Base-by-base conservation (phyloP, 257 asterid species). In the Solanum chmielewskii region DNA sequence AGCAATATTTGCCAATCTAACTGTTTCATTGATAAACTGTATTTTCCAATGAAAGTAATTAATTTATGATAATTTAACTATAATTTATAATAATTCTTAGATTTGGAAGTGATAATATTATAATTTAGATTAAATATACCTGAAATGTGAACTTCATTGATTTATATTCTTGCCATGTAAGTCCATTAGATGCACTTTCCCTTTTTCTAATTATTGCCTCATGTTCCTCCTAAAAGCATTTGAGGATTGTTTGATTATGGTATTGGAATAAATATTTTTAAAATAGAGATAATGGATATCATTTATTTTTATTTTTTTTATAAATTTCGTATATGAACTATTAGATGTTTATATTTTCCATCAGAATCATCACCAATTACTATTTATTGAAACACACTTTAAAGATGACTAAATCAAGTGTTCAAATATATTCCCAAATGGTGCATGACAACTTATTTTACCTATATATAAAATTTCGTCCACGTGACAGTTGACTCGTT, bases 141-240 rank as follows among this genome's bases (percentile, higher is more conserved):
- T 94, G 95, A 92, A 95, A 95, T 87, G 98, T 96, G 87, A 91
- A 96, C 83, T 90, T 94, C 99, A 96, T 95, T 49, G 98, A 93
- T 90, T 95, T 96, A 88, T 95, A 95, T 85, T 93, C 96, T 29
- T 86, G 82, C 99, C 99, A 96, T 71, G 98, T 95, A 37, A 96
- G 92, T 62, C 91, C 90, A 29, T 93, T 90, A 76, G 92, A 92
- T 37, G 94, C 93, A 91, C 90, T 92, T 76, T 90, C 92, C 92
- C 98, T 87, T 82, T 87, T 92, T 88, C 71, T 87, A 77, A 95
- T 86, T 86, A 96, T 96, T 18, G 90, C 95, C 85, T 93, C 96
- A 25, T 96, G 98, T 88, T 96, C 99, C 84, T 90, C 93, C 98
- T 96, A 86, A 59, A 88, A 1, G 60, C 31, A 68, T 27, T 27